A percentile compares a stretch with the other conserved stretches of the same genome.
phyloP scores from a whole-genome alignment of 2,329 filamentous ascomycete genomes.

The Mollisiaceae sp. region DNA sequence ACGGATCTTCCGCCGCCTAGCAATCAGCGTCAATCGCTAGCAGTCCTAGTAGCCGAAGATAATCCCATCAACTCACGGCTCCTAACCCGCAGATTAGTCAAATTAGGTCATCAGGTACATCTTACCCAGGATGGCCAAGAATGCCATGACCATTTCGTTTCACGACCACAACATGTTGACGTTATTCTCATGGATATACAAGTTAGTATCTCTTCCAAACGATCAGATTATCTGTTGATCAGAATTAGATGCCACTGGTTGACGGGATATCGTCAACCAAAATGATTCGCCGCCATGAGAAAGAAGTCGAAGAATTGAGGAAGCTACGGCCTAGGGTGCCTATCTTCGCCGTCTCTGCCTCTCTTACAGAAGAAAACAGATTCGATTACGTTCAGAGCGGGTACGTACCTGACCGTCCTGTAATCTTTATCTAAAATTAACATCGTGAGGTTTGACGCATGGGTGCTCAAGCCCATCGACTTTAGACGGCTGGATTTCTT shows the following conservation, averaged over 20 bases:
- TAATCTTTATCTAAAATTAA: not conserved
- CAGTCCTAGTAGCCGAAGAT: constrained; percentile 80
- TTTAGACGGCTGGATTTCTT: constrained; percentile 30
- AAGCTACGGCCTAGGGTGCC: constrained; percentile 18
- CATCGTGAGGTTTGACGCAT: constrained; percentile 31
- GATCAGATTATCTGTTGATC: not conserved
- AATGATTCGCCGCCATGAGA: constrained; percentile 36
- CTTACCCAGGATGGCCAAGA: constrained; percentile 76
- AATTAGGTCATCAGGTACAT: constrained; percentile 74
- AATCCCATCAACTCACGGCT: constrained; percentile 84
- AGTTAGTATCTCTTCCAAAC: constrained; percentile 15
- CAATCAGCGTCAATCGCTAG: constrained; percentile 15
- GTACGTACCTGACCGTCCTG: constrained; percentile 22
- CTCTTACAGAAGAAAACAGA: constrained; percentile 29
- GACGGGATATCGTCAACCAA: constrained; percentile 31
- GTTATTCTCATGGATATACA: constrained; percentile 39
- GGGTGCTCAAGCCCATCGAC: constrained; percentile 33
- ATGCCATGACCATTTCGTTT: constrained; percentile 74
- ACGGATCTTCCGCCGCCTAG: not conserved
- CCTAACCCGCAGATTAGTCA: constrained; percentile 73
- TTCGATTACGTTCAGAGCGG: constrained; percentile 37
- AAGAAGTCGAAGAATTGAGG: constrained; percentile 19
- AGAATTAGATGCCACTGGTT: constrained; percentile 34
- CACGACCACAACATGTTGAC: constrained; percentile 46
- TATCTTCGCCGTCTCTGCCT: constrained; percentile 35